Percentiles rank a stretch among this genome's conserved stretches.
Evolutionary conservation across 768 basidiomycete genomes (phyloP).

Genomic region (Phallus indusiatus): DNA sequence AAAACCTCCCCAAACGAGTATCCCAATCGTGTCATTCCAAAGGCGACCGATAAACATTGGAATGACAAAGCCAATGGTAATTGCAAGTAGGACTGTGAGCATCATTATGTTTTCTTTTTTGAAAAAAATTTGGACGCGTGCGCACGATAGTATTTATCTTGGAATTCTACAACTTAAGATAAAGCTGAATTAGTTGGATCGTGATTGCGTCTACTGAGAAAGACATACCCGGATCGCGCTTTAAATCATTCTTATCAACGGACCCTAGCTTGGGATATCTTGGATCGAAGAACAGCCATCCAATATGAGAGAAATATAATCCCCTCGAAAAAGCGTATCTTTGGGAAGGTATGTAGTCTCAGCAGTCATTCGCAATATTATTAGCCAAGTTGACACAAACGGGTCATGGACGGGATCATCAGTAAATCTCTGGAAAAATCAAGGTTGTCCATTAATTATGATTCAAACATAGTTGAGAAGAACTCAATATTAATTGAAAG

Average conservation of each 20-base stretch:
- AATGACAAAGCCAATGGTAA: conserved; percentile 48
- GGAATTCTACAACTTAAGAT: conserved; percentile 50
- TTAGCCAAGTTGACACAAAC: conserved; percentile 25
- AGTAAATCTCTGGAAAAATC: conserved; percentile 45
- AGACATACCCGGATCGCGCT: conserved; percentile 52
- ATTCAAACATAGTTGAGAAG: too few relatives aligned
- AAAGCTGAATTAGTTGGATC: too few relatives aligned
- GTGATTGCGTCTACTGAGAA: too few relatives aligned
- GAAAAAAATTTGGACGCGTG: not conserved
- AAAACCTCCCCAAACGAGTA: conserved; percentile 63
- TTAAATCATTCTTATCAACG: conserved; percentile 61
- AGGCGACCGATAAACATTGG: conserved; percentile 45
- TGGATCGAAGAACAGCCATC: conserved; percentile 79
- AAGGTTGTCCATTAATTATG: too few relatives aligned
- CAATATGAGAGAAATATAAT: conserved; percentile 69
- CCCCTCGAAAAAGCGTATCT: conserved; percentile 70
- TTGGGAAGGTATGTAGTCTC: not conserved
- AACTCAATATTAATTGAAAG: not conserved
- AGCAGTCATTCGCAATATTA: not conserved
- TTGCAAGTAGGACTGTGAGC: conserved; percentile 48
- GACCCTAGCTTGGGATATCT: conserved; percentile 50
- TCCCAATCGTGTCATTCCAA: conserved; percentile 56
- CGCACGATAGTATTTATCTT: conserved; percentile 58
- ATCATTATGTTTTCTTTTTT: not conserved
- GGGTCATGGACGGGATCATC: conserved; percentile 61